Base-by-base conservation (phyloP, 2,329 filamentous ascomycete species). In the Phyllosticta citrichinensis region DNA sequence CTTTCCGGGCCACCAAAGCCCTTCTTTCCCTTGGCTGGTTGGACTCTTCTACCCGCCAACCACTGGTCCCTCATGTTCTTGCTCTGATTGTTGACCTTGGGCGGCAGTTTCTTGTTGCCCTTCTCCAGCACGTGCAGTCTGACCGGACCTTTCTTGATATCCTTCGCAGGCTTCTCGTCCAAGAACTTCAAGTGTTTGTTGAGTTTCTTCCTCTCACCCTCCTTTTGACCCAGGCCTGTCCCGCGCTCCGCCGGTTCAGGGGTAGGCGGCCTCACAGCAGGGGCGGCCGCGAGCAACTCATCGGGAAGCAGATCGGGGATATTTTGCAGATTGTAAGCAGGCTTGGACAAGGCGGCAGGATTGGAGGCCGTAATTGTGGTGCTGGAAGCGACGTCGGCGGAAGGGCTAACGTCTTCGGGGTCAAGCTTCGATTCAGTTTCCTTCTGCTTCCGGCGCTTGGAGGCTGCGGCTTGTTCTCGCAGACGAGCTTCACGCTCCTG, bases 241-340 rank as follows among this genome's bases (percentile, higher is more conserved):
- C 30, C 19, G 5, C 52, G 19, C 9, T 54, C 52, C 10, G 64
- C 62, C 3, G 69, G 69, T 1, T 77, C 77, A 4, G 77, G 77
- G 0, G 77, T 79, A 2, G 76, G 76, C 5, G 77, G 75, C 24
- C 77, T 73, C 10, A 68, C 67, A 30, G 73, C 71, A 22, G 77
- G 77, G 25, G 76, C 75, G 14, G 76, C 74, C 57, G 77, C 77
- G 56, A 83, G 69, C 52, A 83, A 76, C 24, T 80, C 78, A 57
- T 77, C 76, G 5, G 80, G 80, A 35, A 83, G 76, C 22, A 82
- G 73, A 50, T 74, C 75, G 5, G 80, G 80, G 12, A 82, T 73
- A 65, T 70, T 67, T 54, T 64, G 69, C 69, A 66, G 71, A 67
- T 64, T 70, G 62, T 68, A 56, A 6, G 63, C 62, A 11, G 62